Evolutionary conservation across 2,329 filamentous ascomycete species (phyloP), one percentile per base, ranked within the genome.

Genomic region (Fusarium siculi): DNA sequence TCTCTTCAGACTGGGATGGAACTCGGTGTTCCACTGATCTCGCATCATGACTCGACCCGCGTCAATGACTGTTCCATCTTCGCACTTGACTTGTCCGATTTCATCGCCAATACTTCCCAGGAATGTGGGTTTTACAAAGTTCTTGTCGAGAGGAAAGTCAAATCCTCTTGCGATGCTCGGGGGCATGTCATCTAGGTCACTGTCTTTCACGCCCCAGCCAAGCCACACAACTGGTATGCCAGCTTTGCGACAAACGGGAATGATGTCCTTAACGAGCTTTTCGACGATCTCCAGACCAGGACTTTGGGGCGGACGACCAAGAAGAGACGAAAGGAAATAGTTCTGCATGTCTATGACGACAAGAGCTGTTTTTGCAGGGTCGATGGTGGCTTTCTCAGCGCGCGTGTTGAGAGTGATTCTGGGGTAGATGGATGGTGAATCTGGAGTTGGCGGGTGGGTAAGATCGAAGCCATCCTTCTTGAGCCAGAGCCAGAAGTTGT

Each of bases 51-150:
- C 30, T 0, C 39, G n/a, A 1, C 54, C 54, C 3, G 28, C 54
- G 5, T 28, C n/a, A 0, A 46, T 36, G 12, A 7, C 0, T 0
- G 18, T 21, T 0, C 30, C 54, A 1, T 56, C 30, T 0, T 34
- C 18, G 1, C 12, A 1, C 19, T n/a, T n/a, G 12, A 46, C 18
- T 0, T 34, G 0, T 5, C 30, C 54, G 1, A 56, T 56, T 1
- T 46, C 54, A 0, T n/a, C 18, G 1, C 54, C 54, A 4, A 36
- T 46, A 4, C 39, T 36, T 36, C 54, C 39, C 0, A 56, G 54
- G 11, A 10, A 56, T 4, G 30, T n/a, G 1, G 39, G 54, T 5
- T 34, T 28, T 14, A 46, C 18, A 16, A 46, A 36, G 5, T 56
- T 56, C n/a, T 56, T 5, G 1, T 56, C 54, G 3, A 56, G 39